A percentile compares a stretch with the other conserved stretches of the same genome.
These are phyloP conservation scores for Lactarius hatsudake DNA, from an alignment of 768 basidiomycete species.

Conservation along the genomic window DNA sequence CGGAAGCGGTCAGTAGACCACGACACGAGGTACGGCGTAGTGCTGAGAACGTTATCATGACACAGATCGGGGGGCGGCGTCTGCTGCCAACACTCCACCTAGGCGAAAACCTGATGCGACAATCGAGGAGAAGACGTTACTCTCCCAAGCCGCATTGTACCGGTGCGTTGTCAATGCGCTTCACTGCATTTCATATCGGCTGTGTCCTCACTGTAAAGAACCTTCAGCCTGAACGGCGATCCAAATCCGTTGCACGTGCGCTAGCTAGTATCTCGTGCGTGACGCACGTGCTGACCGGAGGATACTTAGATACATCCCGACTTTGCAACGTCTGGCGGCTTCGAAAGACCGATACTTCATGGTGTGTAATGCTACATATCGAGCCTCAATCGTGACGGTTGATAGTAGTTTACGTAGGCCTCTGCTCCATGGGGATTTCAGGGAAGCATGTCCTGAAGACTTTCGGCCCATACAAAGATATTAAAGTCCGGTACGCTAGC, in stretches of 20 bases:
- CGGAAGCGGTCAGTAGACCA: constrained; percentile 61
- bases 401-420: constrained; percentile 40
- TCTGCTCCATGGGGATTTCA: constrained; percentile 90
- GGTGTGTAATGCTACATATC: constrained; percentile 35
- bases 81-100: constrained; percentile 77
- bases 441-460: constrained; percentile 89
- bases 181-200: constrained; percentile 3
- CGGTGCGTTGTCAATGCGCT: constrained; percentile 47
- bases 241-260: constrained; percentile 84
- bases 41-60: not conserved
- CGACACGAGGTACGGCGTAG: not conserved
- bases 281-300: not conserved
- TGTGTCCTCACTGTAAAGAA: constrained; percentile 6
- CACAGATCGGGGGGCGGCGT: constrained; percentile 85
- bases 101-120: constrained; percentile 82
- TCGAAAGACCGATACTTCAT: constrained; percentile 85
- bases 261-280: constrained; percentile 12
- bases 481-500: constrained; percentile 81
- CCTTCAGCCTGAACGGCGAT: constrained; percentile 79
- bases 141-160: constrained; percentile 87
- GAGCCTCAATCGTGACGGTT: not conserved
- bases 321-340: constrained; percentile 94
- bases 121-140: constrained; percentile 81
- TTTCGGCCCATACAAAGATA: constrained; percentile 84
- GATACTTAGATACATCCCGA: constrained; percentile 75